A percentile compares a stretch with the other conserved stretches of the same genome.
phyloP scores from a whole-genome alignment of 305 asterid genomes.

The Withania somnifera region DNA sequence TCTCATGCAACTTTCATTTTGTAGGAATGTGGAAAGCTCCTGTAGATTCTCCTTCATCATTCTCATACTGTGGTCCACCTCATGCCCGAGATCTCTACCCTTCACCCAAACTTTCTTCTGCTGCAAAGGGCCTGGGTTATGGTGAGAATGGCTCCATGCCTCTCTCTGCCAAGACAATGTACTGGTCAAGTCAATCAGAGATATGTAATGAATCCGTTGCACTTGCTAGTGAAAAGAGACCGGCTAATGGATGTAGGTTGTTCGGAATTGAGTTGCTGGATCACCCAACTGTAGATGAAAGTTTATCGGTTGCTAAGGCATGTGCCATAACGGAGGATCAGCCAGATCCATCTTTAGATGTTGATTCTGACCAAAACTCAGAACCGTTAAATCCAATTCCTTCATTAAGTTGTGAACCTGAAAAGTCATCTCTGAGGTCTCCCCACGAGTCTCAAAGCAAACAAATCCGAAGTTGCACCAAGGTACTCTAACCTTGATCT shows the following conservation, averaged over 20 bases:
- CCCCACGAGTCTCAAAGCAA: constrained; percentile 54
- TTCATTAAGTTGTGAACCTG: constrained; percentile 65
- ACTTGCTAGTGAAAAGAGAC: constrained; percentile 58
- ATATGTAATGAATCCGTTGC: constrained; percentile 34
- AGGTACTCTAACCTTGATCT: constrained; percentile 31
- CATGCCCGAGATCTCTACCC: constrained; percentile 34
- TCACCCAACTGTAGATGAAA: constrained; percentile 36
- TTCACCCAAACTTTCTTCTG: constrained; percentile 45
- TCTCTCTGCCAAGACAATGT: constrained; percentile 31
- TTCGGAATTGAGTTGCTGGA: constrained; percentile 74
- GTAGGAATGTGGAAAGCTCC: constrained; percentile 68
- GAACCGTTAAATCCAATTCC: constrained; percentile 52
- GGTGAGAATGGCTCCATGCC: constrained; percentile 30
- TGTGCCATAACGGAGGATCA: constrained; percentile 26
- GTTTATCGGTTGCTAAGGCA: constrained; percentile 22
- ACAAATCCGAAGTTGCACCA: constrained; percentile 77
- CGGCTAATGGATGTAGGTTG: constrained; percentile 56
- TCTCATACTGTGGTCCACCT: constrained; percentile 36
- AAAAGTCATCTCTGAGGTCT: constrained; percentile 66
- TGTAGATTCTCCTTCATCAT: constrained; percentile 42
- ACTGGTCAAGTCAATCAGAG: constrained; percentile 47
- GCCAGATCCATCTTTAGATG: constrained; percentile 27
- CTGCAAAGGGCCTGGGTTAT: constrained; percentile 28
- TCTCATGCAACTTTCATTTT: not conserved
- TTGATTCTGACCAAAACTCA: constrained; percentile 50